Evolutionary conservation across 2,329 filamentous ascomycete genomes (phyloP), one percentile per base, ranked within the genome.

Genomic region (Penicillium sp.): DNA sequence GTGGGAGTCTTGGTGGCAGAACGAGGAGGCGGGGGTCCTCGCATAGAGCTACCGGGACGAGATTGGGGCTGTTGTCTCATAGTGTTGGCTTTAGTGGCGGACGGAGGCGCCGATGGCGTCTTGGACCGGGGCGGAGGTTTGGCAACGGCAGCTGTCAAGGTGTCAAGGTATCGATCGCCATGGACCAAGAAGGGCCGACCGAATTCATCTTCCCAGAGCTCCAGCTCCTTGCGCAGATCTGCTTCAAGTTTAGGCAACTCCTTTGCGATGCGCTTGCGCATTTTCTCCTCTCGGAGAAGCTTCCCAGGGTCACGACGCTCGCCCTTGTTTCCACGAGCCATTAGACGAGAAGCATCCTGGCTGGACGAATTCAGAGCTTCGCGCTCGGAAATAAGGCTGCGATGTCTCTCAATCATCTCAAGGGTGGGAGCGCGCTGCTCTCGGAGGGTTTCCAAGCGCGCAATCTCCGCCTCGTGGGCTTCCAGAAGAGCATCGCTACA

Each of bases 191-290:
- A 98, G 3, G 89, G 86, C 8, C 88, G 80, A 2, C 88, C 90
- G 61, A 90, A 95, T 58, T 96, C 92, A 36, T 94, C 84, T 61
- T 98, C 92, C 81, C 87, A 98, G 30, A 75, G 70, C 59, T 90
- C 85, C 17, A 98, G 74, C n/a, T 77, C 74, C 61, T 82, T 90
- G 48, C 78, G 77, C 41, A 98, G 69, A n/a, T 96, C 88, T 0
- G 75, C 76, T 41, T 90, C 82, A 29, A 98, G 75, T 69, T 94
- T 96, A 39, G 92, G 92, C 18, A 98, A 72, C 59, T 98, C 92
- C 65, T 96, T 98, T 16, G 89, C 77, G 45, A 98, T 95, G 41
- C 89, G 78, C 76, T 98, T 98, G 43, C 92, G 81, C 86, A 95
- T 94, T 75, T 96, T 98, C 69, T 98, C 92, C 60, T 98, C 92